phyloP scores from a whole-genome alignment of 2,329 filamentous ascomycete genomes.

The Colletotrichum sp. region DNA sequence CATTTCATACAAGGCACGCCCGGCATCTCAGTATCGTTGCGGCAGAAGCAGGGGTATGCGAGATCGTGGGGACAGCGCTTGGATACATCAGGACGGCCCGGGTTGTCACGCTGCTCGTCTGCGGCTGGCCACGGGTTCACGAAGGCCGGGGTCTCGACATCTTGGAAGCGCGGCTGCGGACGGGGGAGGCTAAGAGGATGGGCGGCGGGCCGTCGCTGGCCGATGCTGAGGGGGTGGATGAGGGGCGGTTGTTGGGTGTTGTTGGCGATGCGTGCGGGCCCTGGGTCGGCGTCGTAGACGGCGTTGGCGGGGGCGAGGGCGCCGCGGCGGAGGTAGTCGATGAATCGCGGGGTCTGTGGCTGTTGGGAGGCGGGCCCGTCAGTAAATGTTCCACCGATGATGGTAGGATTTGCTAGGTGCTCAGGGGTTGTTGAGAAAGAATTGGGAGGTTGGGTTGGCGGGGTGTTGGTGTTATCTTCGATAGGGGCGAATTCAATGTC shows the following conservation, averaged over 20 bases:
- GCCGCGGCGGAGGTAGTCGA: neutral
- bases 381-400: neutral
- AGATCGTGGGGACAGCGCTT: neutral
- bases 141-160: neutral
- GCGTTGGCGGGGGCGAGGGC: neutral
- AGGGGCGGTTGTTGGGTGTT: neutral
- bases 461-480: neutral
- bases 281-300: neutral
- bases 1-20: neutral
- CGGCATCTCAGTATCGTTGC: neutral
- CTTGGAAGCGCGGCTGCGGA: neutral
- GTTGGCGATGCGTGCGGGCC: neutral
- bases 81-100: neutral
- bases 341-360: neutral
- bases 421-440: neutral
- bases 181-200: neutral
- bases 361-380: neutral
- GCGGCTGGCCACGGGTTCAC: neutral
- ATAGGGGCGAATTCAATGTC: fast-evolving
- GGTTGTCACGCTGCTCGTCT: neutral
- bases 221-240: neutral
- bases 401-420: neutral
- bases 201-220: neutral
- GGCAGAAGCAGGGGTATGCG: neutral
- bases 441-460: neutral